Percentiles rank a stretch among this genome's conserved stretches.
Evolutionary conservation across 2,329 filamentous ascomycete genomes (phyloP).

Genomic region (Penicillium sp.): DNA sequence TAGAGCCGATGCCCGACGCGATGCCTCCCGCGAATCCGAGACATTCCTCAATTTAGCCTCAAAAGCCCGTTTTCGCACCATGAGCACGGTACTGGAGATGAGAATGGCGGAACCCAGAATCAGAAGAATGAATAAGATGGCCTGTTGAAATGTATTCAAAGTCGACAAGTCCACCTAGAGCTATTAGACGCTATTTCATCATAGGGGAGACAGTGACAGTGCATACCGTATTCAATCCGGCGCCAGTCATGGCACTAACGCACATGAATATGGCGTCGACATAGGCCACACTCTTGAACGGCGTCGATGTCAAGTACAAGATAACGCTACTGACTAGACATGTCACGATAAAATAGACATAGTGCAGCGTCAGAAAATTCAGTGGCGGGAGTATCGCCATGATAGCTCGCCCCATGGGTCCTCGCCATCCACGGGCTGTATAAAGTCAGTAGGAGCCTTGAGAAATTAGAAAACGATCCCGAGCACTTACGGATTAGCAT

Average conservation of each 20-base stretch:
- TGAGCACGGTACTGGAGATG: constrained; percentile 61
- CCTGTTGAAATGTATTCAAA: constrained; percentile 65
- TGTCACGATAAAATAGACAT: constrained; percentile 60
- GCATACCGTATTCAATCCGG: constrained; percentile 60
- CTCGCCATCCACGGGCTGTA: constrained; percentile 21
- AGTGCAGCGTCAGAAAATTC: constrained; percentile 63
- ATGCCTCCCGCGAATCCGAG: constrained; percentile 34
- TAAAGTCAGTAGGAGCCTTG: neutral
- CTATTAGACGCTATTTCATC: constrained; percentile 1
- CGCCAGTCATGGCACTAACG: constrained; percentile 62
- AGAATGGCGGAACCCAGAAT: constrained; percentile 64
- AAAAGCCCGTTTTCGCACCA: constrained; percentile 58
- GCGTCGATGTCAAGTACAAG: constrained; percentile 54
- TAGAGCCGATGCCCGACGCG: constrained; percentile 9
- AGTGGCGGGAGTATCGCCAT: constrained; percentile 36
- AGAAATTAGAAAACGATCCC: neutral
- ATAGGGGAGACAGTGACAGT: too few relatives aligned
- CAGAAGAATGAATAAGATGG: constrained; percentile 61
- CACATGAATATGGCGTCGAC: constrained; percentile 63
- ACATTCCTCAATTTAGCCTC: constrained; percentile 57
- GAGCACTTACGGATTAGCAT: constrained; percentile 9
- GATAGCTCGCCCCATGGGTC: constrained; percentile 21
- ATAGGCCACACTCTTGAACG: constrained; percentile 53
- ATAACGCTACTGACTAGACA: constrained; percentile 55
- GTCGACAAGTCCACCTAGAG: constrained; percentile 47